Evolutionary conservation across 148 eudicot species (phyloP), one percentile per base, ranked within the genome.

Genomic region (Amaranthus hypochondriacus): DNA sequence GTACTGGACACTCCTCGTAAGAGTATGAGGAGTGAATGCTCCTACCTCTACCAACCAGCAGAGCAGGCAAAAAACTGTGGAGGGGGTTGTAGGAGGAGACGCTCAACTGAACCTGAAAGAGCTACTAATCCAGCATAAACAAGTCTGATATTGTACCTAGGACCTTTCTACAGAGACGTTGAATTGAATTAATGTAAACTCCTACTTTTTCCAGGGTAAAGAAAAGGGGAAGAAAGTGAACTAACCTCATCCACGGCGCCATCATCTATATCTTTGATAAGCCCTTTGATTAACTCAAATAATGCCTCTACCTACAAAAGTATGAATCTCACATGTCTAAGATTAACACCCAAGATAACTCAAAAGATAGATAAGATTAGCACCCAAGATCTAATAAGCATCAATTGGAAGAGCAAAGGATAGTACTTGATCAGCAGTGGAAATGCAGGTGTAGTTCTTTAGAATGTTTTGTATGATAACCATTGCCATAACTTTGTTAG

Each of bases 401-500:
- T 58, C 42, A 53, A 59, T 11, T 48, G 63, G 48, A 76, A 68
- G 9, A 69, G 11, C 11, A 7, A 70, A 69, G 55, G 61, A 28
- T 63, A 14, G 65, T 80, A 90, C 99, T 97, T 92, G 89, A 56
- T 96, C 97, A 82, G 92, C 86, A 73, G 99, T 89, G 56, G 92
- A 89, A 55, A 96, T 90, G 77, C 82, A 87, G 64, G 92, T 89
- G 69, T 83, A 77, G 57, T 89, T 92, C 74, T 88, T 96, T 79
- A 96, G 83, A 72, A 92, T 90, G 79, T 93, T 96, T 82, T 90
- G 91, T 73, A 96, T 90, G 70, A 96, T 96, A 77, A 96, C 91
- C 94, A 92, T 89, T 48, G 99, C 99, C 99, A 96, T 96, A 76
- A 92, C 81, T 88, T 90, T 96, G 75, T 96, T 96, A 54, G 99